Evolutionary conservation across 441 rosid genomes (phyloP).

Genomic region (Populus hybrid): DNA sequence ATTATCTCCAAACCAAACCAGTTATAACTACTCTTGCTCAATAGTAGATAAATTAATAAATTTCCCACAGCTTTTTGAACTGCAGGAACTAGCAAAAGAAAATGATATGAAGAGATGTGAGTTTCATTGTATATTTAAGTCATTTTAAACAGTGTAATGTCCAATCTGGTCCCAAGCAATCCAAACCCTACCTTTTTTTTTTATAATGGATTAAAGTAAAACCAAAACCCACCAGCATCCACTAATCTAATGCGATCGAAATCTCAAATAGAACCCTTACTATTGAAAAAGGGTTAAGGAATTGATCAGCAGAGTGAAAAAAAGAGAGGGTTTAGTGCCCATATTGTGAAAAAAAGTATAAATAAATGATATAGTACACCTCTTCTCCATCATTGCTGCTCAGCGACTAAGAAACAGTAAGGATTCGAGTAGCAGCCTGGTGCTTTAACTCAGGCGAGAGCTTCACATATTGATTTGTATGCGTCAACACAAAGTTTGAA

Average conservation of each 20-base stretch:
- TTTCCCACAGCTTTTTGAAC: not conserved
- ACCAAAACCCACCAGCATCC: not conserved
- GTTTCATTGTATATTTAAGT: not conserved
- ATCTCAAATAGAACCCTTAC: not conserved
- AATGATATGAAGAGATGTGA: not conserved
- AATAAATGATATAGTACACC: not conserved
- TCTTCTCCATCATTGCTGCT: too few species aligned
- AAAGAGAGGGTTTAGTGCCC: not conserved
- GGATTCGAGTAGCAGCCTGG: not conserved
- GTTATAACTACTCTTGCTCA: too few species aligned
- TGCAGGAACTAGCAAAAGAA: not conserved
- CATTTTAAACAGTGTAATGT: not conserved
- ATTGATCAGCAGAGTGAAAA: not conserved
- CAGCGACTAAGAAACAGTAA: too few species aligned
- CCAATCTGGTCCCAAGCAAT: not conserved
- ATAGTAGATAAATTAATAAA: not conserved
- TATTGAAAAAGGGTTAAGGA: not conserved
- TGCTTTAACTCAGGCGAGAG: slow-evolving; percentile 28
- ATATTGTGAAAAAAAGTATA: not conserved
- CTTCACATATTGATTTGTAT: slow-evolving; percentile 56
- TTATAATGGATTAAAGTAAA: not conserved
- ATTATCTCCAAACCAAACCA: not conserved
- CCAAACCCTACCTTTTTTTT: not conserved
- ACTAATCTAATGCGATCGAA: not conserved
- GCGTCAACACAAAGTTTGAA: slow-evolving; percentile 58